These are phyloP conservation scores for Verbascum thapsus DNA, from an alignment of 257 asterid genomes.

Conservation along the genomic window DNA sequence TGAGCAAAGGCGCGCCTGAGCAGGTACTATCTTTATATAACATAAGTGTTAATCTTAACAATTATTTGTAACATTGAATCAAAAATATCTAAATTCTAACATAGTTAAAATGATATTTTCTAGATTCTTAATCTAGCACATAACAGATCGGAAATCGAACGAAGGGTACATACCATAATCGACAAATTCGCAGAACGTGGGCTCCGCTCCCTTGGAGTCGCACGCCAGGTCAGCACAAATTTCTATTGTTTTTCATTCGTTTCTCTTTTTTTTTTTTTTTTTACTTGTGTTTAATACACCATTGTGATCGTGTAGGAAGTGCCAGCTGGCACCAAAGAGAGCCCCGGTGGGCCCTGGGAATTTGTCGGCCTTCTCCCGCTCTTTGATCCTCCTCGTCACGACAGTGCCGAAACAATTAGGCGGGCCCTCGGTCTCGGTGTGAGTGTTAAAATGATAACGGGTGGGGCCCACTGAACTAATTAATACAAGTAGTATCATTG, in stretches of 20 bases:
- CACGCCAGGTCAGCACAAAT: conserved; percentile 29
- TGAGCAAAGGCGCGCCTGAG: conserved; percentile 45
- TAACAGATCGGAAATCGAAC: conserved; percentile 31
- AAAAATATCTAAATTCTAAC: conserved; percentile 5
- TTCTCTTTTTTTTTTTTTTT: background rate
- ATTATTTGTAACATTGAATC: background rate
- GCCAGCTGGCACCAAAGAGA: conserved; percentile 33
- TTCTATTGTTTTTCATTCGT: background rate
- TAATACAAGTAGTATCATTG: no score
- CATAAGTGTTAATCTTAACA: background rate
- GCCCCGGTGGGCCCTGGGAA: conserved; percentile 38
- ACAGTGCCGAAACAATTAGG: conserved; percentile 37
- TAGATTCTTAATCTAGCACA: conserved; percentile 38
- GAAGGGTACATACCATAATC: conserved; percentile 34
- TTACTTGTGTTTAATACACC: background rate
- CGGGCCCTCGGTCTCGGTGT: conserved; percentile 42
- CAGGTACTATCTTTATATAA: conserved; percentile 28
- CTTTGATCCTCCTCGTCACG: conserved; percentile 39
- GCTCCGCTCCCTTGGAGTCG: conserved; percentile 41
- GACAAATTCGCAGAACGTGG: conserved; percentile 42
- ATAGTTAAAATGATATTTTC: background rate
- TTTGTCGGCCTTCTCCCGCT: conserved; percentile 35
- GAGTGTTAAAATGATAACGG: conserved; percentile 43
- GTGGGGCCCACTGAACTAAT: background rate
- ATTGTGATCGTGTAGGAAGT: conserved; percentile 27